Percentiles rank a stretch among this genome's conserved stretches.
Conservation (phyloP, 352 stramenopile genomes). For the Phytophthora vignae region DNA sequence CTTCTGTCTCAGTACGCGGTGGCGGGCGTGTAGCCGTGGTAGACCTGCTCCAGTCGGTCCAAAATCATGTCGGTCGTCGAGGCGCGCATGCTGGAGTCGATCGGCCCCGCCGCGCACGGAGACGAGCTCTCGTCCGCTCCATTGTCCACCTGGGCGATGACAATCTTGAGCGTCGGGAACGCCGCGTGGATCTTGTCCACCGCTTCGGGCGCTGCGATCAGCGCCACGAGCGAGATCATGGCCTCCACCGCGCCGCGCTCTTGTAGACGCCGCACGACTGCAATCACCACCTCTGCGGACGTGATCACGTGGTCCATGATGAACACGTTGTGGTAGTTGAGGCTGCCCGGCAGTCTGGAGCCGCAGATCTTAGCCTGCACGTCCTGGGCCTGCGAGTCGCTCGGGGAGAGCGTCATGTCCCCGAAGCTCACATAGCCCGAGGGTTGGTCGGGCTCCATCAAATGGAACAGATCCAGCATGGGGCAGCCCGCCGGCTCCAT, state of each 20-base stretch:
- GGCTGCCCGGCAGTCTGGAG: constrained; percentile 18
- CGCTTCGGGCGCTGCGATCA: constrained; percentile 47
- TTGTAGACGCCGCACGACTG: constrained; percentile 44
- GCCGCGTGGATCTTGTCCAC: constrained; percentile 42
- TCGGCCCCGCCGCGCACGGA: constrained; percentile 2
- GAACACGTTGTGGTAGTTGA: constrained; percentile 64
- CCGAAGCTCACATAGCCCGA: constrained; percentile 36
- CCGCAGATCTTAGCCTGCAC: constrained; percentile 30
- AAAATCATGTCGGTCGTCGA: constrained; percentile 42
- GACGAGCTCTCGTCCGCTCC: constrained; percentile 23
- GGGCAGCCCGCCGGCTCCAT: constrained; percentile 36
- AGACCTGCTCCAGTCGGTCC: constrained; percentile 40
- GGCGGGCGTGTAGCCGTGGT: constrained; percentile 19
- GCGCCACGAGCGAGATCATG: constrained; percentile 54
- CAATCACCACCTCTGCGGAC: constrained; percentile 37
- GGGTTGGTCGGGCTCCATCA: constrained; percentile 43
- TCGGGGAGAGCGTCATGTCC: constrained; percentile 13
- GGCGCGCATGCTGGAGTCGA: constrained; percentile 3
- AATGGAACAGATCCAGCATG: constrained; percentile 46
- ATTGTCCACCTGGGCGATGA: constrained; percentile 43
- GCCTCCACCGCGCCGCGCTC: constrained; percentile 49
- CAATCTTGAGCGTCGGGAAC: constrained; percentile 47
- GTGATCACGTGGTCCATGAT: constrained; percentile 52
- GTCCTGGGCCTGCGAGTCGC: constrained; percentile 20
- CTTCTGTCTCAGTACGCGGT: constrained; percentile 24